Percentiles rank a stretch among this genome's conserved stretches.
Conservation (phyloP, 2,329 filamentous ascomycete genomes). For the Verticillium nonalfalfae region DNA sequence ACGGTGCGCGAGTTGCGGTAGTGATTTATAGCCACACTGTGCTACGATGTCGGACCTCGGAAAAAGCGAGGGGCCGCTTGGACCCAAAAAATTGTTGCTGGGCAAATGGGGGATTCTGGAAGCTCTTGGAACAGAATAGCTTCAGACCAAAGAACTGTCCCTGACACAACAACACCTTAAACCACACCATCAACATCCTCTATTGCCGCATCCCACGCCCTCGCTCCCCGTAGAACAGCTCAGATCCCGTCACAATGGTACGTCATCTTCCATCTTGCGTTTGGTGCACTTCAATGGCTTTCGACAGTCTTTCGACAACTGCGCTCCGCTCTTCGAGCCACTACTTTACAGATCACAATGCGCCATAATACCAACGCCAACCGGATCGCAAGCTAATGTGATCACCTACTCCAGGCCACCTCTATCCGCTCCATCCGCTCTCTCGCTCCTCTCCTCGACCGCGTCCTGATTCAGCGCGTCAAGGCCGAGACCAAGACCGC, state of each 20-base stretch:
- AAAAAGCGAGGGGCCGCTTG: conserved; percentile 11
- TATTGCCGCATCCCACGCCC: conserved; percentile 14
- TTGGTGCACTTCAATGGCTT: not conserved
- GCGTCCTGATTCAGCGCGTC: conserved; percentile 94
- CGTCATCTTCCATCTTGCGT: not conserved
- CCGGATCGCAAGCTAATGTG: not conserved
- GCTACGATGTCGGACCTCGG: conserved; percentile 4
- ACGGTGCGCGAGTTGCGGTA: not conserved
- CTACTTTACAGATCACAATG: not conserved
- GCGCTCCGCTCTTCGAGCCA: not conserved
- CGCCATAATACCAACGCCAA: not conserved
- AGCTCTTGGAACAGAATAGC: conserved; percentile 30
- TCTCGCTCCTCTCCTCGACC: conserved; percentile 93
- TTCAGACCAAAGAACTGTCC: conserved; percentile 17
- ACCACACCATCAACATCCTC: conserved; percentile 11
- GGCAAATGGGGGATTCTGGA: conserved; percentile 25
- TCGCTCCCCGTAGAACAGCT: not conserved
- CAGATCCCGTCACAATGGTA: conserved; percentile 16
- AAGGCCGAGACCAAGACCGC: conserved; percentile 97
- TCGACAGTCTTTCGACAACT: not conserved
- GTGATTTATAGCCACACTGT: not conserved
- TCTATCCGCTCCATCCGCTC: conserved; percentile 92
- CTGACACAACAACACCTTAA: conserved; percentile 9
- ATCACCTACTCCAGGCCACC: conserved; percentile 41
- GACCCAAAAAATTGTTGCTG: conserved; percentile 25